Evolutionary conservation across 352 stramenopile species (phyloP).

Genomic region (Globisporangium cystogenes): DNA sequence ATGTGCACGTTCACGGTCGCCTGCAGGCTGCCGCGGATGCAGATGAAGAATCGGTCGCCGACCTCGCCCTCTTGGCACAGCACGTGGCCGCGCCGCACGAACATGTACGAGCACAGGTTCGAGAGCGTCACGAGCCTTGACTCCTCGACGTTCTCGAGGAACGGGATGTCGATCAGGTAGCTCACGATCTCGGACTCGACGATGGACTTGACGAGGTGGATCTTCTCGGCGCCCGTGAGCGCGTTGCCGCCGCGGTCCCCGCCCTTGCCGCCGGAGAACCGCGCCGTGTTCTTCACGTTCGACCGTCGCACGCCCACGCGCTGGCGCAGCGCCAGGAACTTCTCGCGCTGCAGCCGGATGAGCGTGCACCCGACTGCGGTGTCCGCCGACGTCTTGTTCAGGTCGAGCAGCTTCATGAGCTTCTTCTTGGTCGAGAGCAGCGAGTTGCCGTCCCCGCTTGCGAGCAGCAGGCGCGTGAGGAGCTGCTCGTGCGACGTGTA

Average conservation of each 20-base stretch:
- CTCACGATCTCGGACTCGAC: conserved; percentile 65
- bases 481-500: conserved; percentile 46
- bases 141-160: conserved; percentile 54
- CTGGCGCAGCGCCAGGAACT: conserved; percentile 36
- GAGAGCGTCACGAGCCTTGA: conserved; percentile 50
- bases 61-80: conserved; percentile 55
- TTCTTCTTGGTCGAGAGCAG: conserved; percentile 36
- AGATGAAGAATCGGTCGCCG: conserved; percentile 68
- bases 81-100: conserved; percentile 39
- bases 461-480: conserved; percentile 30
- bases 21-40: conserved; percentile 47
- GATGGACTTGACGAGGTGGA: conserved; percentile 58
- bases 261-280: conserved; percentile 33
- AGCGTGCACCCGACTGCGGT: conserved; percentile 45
- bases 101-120: conserved; percentile 64
- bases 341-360: conserved; percentile 48
- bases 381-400: conserved; percentile 54
- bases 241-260: conserved; percentile 6
- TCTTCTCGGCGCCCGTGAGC: conserved; percentile 48
- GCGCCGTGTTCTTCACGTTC: conserved; percentile 39
- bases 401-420: conserved; percentile 46
- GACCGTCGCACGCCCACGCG: conserved; percentile 17
- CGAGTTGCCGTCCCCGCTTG: conserved; percentile 16
- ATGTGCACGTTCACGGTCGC: conserved; percentile 34
- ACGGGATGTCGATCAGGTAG: conserved; percentile 61